Conservation (phyloP, 345 rosid species). For the Noccaea bulbosa region DNA sequence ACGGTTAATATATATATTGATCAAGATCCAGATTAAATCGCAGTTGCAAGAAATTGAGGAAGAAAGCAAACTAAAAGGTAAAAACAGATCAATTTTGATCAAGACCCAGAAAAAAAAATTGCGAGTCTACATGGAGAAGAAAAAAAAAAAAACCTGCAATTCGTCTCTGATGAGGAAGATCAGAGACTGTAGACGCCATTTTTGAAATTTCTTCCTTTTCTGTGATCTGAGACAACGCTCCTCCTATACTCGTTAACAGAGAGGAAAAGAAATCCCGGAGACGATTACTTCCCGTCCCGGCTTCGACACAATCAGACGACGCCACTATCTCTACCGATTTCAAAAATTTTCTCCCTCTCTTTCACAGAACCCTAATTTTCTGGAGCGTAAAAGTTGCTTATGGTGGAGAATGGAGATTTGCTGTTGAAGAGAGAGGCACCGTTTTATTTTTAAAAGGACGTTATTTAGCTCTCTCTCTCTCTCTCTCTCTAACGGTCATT, state of each 20-base stretch:
- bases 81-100: neutral
- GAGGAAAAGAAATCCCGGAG: conserved; percentile 70
- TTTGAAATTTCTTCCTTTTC: conserved; percentile 38
- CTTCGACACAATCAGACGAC: conserved; percentile 47
- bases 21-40: no score
- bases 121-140: neutral
- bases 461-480: neutral
- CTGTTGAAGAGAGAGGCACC: neutral
- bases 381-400: neutral
- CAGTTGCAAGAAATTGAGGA: no score
- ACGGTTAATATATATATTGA: no score
- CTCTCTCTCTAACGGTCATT: conserved; percentile 22
- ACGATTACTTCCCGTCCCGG: conserved; percentile 59
- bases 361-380: neutral
- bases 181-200: conserved; percentile 56
- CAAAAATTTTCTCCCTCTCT: neutral
- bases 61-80: neutral
- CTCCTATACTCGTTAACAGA: conserved; percentile 57
- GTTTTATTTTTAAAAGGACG: neutral
- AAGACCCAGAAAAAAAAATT: neutral
- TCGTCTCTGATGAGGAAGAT: conserved; percentile 41
- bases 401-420: neutral
- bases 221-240: conserved; percentile 52
- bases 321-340: conserved; percentile 54
- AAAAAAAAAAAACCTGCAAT: conserved; percentile 42